Percentiles rank a stretch among this genome's conserved stretches.
Conservation (phyloP, 1,139 yeast species). For the Suhomyces wounanorum region DNA sequence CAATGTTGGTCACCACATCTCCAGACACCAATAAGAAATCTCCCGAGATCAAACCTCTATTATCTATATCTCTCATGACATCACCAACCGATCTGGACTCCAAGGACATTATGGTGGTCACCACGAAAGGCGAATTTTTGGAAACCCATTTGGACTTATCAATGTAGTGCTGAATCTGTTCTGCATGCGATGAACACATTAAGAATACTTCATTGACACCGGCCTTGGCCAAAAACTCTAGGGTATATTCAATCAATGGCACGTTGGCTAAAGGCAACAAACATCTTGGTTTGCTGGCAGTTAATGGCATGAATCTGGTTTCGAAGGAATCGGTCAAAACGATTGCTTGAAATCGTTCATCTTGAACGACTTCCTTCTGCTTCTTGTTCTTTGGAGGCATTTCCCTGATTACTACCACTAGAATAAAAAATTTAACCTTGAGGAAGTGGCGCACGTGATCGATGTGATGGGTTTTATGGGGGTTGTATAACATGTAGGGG, state of each 20-base stretch:
- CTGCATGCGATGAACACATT: conserved; percentile 90
- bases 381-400: conserved; percentile 54
- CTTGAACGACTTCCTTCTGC: conserved; percentile 60
- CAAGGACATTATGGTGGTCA: conserved; percentile 78
- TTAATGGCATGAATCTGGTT: conserved; percentile 88
- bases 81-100: conserved; percentile 95
- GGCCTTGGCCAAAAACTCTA: conserved; percentile 89
- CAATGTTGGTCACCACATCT: conserved; percentile 90
- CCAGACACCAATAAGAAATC: conserved; percentile 91
- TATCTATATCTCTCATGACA: conserved; percentile 93
- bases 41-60: conserved; percentile 82
- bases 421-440: conserved; percentile 6
- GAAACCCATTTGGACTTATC: conserved; percentile 79
- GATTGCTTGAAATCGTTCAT: conserved; percentile 85
- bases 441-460: conserved; percentile 5
- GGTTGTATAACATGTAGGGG: background rate
- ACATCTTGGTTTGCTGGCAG: conserved; percentile 84
- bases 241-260: conserved; percentile 90
- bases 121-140: conserved; percentile 74
- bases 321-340: conserved; percentile 93
- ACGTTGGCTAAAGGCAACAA: conserved; percentile 87
- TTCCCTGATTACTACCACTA: background rate
- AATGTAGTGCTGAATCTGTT: conserved; percentile 79
- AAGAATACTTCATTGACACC: conserved; percentile 88
- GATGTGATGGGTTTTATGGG: background rate